phyloP scores from a whole-genome alignment of 75 land plant genomes.

The Pinus tabuliformis region DNA sequence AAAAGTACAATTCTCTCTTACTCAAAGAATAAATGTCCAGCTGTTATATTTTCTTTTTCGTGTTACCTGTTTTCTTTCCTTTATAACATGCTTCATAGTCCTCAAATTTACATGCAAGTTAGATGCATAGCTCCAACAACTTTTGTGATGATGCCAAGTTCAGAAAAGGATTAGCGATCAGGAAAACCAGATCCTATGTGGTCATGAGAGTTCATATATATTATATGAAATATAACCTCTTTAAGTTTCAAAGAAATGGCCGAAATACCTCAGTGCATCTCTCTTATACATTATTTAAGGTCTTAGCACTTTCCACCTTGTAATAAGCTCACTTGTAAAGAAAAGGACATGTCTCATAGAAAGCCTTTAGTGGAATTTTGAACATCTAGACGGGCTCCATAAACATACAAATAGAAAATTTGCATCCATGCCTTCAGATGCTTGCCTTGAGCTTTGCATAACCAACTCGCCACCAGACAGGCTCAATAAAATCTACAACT shows the following conservation, averaged over 20 bases:
- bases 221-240: not conserved
- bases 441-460: slow-evolving; percentile 93
- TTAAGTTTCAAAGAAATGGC: not conserved
- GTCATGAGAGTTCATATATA: not conserved
- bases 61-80: no score
- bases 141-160: not conserved
- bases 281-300: not conserved
- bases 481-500: slow-evolving; percentile 76
- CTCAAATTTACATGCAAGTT: not conserved
- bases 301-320: slow-evolving; percentile 3
- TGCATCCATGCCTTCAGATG: slow-evolving; percentile 6
- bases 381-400: slow-evolving; percentile 3
- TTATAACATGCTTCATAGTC: not conserved
- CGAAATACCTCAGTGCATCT: not conserved
- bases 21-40: not conserved
- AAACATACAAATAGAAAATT: slow-evolving; percentile 7
- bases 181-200: not conserved
- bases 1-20: not conserved
- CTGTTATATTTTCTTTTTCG: not conserved
- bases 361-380: not conserved
- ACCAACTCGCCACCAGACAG: slow-evolving; percentile 97
- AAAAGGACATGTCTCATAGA: not conserved
- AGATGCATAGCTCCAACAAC: not conserved
- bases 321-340: not conserved
- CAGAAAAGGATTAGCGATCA: not conserved